Evolutionary conservation across 441 rosid genomes (phyloP).

Genomic region (Euphorbia celastroides): DNA sequence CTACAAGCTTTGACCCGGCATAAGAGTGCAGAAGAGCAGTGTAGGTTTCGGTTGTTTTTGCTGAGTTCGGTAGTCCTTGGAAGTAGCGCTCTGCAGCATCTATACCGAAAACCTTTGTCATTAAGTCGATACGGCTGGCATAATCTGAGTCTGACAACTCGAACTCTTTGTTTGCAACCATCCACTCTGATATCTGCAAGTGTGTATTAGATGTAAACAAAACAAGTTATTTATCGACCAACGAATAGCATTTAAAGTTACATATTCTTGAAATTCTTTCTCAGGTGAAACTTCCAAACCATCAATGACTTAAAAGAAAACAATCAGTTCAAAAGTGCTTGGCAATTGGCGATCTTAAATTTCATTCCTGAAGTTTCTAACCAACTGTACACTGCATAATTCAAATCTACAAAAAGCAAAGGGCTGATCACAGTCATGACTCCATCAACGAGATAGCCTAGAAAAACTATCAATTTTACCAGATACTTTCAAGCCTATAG

Average conservation of each 20-base stretch:
- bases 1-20: slow-evolving; percentile 58
- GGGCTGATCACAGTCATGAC: not conserved
- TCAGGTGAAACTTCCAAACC: not conserved
- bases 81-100: slow-evolving; percentile 90
- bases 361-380: not conserved
- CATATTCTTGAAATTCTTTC: not conserved
- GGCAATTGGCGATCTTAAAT: not conserved
- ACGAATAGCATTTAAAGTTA: not conserved
- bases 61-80: slow-evolving; percentile 46
- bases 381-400: not conserved
- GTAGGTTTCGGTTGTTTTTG: slow-evolving; percentile 70
- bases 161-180: slow-evolving; percentile 49
- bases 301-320: not conserved
- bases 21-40: slow-evolving; percentile 86
- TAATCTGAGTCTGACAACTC: slow-evolving; percentile 63
- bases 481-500: not conserved
- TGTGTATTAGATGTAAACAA: slow-evolving; percentile 15
- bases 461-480: not conserved
- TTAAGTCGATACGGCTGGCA: slow-evolving; percentile 65
- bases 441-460: not conserved
- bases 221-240: slow-evolving; percentile 7
- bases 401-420: not conserved
- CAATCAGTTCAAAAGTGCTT: not conserved
- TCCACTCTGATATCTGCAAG: slow-evolving; percentile 67
- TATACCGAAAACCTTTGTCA: slow-evolving; percentile 82